Evolutionary conservation across 192 early-diverging fungal genomes (phyloP).

Genomic region (Spizellomyces sp.): DNA sequence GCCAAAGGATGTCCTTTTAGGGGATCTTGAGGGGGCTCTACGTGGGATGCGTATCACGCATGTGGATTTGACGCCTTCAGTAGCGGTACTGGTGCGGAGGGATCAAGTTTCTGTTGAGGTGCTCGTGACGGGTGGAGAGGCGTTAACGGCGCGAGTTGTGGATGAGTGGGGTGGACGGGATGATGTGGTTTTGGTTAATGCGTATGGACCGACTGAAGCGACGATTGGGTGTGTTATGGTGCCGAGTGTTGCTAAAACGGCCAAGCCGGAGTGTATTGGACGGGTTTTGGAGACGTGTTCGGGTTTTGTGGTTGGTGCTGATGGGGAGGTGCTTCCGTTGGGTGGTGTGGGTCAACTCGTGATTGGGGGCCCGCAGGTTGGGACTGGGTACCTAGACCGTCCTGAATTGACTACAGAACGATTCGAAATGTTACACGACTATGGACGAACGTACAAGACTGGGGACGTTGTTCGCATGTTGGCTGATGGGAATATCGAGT

Average conservation of each 20-base stretch:
- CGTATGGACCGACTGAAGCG: conserved; percentile 36
- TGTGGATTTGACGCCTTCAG: conserved; percentile 5
- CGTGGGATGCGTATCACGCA: not conserved
- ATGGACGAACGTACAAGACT: conserved; percentile 32
- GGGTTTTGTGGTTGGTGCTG: conserved; percentile 6
- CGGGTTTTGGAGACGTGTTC: conserved; percentile 18
- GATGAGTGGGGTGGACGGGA: conserved; percentile 22
- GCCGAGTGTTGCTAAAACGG: not conserved
- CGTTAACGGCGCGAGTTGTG: conserved; percentile 12
- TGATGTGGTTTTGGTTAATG: conserved; percentile 15
- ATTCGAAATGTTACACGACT: conserved; percentile 28
- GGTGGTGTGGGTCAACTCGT: conserved; percentile 48
- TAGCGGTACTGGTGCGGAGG: not conserved
- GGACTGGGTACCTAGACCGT: conserved; percentile 42
- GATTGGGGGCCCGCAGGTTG: conserved; percentile 44
- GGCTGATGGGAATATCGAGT: conserved; percentile 34
- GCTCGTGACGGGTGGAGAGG: conserved; percentile 9
- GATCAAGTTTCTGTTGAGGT: conserved; percentile 4
- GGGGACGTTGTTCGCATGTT: conserved; percentile 30
- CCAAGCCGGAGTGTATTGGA: conserved; percentile 16
- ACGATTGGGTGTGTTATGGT: conserved; percentile 33
- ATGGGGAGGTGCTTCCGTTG: conserved; percentile 24
- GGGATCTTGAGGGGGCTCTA: not conserved
- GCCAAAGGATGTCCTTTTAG: conserved; percentile 6
- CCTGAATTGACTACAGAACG: conserved; percentile 39